Base-by-base conservation (phyloP, 306 rosid species). In the Quillaja saponaria region DNA sequence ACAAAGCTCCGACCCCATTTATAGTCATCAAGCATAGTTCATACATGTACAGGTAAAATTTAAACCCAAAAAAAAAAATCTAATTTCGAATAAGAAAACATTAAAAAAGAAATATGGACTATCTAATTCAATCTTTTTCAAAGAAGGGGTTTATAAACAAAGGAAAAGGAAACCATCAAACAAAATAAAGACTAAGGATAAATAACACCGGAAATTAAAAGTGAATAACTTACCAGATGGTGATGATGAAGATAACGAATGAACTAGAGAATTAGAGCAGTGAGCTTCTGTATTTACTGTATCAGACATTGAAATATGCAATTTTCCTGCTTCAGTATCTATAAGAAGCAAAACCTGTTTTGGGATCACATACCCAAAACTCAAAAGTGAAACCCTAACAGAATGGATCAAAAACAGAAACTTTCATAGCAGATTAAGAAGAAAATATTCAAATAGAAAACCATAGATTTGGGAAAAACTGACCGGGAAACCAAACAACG, bases 221-320 rank as follows among this genome's bases (percentile, higher is more conserved):
- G 6, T 40, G 6, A 34, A 42, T 25, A 67, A 25, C 58, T 66
- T 78, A 73, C 68, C 74, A 40, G 78, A 34, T 34, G 57, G 67
- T 10, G 71, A 58, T 18, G 83, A 78, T 55, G 72, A 53, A 40
- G 46, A 40, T 39, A 61, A 64, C 50, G 66, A 16, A 5, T 44
- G 74, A 63, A 78, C 49, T 16, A 48, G 63, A 73, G 65, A 69
- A 74, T 49, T 44, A 18, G 64, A 46, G 66, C 48, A 10, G 35
- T 31, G 66, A 51, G 64, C 51, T 13, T 55, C 33, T 7, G 40
- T 11, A 44, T 55, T 13, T 20, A 67, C 46, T 16, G 63, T 17
- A 55, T 61, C 51, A 12, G 73, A 46, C 89, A 76, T 80, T 58
- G 68, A 16, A 61, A 39, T 38, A 49, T 12, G 28, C 47, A 59